Base-by-base conservation (phyloP, 1,139 yeast genomes). In the Sugiyamaella neomexicana region DNA sequence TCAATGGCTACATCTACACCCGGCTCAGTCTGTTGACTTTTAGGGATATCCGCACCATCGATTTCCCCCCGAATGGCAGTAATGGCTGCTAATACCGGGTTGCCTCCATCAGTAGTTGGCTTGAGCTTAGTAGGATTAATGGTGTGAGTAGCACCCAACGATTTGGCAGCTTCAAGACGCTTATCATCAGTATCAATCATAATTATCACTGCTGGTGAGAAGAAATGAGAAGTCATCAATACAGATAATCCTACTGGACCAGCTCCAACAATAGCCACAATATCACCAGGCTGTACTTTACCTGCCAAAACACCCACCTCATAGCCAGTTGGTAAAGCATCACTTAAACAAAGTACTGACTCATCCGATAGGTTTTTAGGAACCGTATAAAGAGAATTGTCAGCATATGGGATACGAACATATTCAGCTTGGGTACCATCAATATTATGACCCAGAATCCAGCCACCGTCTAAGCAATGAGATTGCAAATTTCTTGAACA, bases 1-100 rank as follows among this genome's bases (percentile, higher is more conserved):
- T 77, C 80, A 57, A 76, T 75, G 16, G 80, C 80, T 48, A 75
- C 80, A 61, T 76, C 79, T n/a, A 75, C 79, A 60, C 80, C 80
- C 0, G 72, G 65, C 46, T 68, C 60, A 17, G 67, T 61, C 2
- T 61, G 58, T 40, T 62, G 64, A 27, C 53, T 55, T 15, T 29
- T 48, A 1, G 62, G 59, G 6, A 51, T 48, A 25, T 54, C 54
- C 13, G 43, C 46, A 5, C 60, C 60, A 12, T 53, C 59, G n/a
- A 46, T 34, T 6, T 57, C 58, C 6, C 50, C 53, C 0, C 75
- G 65, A 6, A 71, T 49, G 15, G 60, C 63, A 16, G 58, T 55
- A 25, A 75, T 66, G 43, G 62, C 66, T 9, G 65, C 70, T 5
- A 63, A 56, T 25, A 73, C 68, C 46, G 69, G 64, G 12, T 60